Conservation (phyloP, 768 basidiomycete species). For the Suillus alpinus region DNA sequence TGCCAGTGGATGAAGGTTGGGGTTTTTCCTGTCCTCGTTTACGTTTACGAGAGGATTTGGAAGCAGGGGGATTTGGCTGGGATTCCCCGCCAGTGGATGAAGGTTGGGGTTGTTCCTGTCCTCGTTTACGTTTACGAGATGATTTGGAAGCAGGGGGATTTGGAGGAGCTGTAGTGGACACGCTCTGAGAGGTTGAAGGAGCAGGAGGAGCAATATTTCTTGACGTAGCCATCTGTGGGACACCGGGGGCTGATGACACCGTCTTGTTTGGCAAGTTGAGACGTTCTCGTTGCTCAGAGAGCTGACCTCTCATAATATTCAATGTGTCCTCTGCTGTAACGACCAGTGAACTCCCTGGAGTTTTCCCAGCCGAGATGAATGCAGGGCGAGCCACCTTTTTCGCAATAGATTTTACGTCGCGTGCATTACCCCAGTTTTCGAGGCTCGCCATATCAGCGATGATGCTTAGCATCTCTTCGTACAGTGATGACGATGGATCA, state of each 20-base stretch:
- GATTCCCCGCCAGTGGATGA: too few species aligned
- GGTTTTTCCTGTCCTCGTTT: constrained; percentile 2
- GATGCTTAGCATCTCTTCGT: constrained; percentile 36
- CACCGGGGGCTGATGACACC: constrained; percentile 5
- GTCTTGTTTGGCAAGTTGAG: constrained; percentile 19
- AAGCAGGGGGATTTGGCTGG: constrained; percentile 11
- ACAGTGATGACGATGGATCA: constrained; percentile 26
- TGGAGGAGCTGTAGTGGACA: constrained; percentile 16
- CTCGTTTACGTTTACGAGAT: constrained; percentile 7
- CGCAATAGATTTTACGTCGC: constrained; percentile 56
- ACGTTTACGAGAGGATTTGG: not conserved
- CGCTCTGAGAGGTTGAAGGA: constrained; percentile 15
- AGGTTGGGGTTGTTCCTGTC: not conserved
- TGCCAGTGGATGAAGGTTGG: constrained; percentile 3
- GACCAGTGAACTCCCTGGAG: constrained; percentile 21
- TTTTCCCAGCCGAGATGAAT: constrained; percentile 25
- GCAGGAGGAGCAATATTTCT: constrained; percentile 23
- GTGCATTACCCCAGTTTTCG: constrained; percentile 67
- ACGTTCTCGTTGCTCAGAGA: constrained; percentile 23
- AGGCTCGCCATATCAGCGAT: constrained; percentile 42
- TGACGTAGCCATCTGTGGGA: constrained; percentile 15
- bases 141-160: constrained; percentile 10
- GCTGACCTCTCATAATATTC: constrained; percentile 19
- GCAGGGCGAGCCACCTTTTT: constrained; percentile 46
- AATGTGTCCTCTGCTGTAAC: constrained; percentile 25